Conservation (phyloP, 345 rosid genomes). For the Atalantia buxifolia region DNA sequence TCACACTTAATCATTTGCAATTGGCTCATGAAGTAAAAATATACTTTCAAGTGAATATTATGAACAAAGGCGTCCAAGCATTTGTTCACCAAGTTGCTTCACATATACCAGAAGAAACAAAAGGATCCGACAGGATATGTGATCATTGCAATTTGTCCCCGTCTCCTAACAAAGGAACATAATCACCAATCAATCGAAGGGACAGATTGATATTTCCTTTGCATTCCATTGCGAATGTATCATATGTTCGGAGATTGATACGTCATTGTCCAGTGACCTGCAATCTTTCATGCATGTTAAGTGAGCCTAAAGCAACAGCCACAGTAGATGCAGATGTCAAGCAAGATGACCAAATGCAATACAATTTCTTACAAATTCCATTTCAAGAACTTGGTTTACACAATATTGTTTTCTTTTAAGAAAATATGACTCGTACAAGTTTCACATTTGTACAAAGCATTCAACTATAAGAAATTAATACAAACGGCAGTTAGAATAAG, state of each 20-base stretch:
- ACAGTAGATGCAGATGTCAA: neutral
- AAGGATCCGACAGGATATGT: neutral
- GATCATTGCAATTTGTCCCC: neutral
- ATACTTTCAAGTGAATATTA: neutral
- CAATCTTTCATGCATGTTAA: neutral
- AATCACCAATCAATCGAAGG: neutral
- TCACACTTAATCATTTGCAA: neutral
- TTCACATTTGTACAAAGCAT: slow-evolving; percentile 35
- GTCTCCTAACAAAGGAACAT: neutral
- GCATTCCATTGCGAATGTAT: too few species aligned
- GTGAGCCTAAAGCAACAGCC: neutral
- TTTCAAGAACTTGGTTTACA: slow-evolving; percentile 29
- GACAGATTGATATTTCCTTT: neutral
- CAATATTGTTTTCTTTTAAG: slow-evolving; percentile 9
- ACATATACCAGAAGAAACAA: neutral
- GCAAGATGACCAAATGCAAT: neutral
- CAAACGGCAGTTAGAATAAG: slow-evolving; percentile 15
- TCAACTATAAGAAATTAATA: slow-evolving; percentile 11
- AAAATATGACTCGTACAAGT: slow-evolving; percentile 23
- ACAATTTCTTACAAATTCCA: slow-evolving; percentile 31
- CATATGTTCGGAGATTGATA: neutral
- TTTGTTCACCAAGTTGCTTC: neutral
- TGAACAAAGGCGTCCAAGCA: neutral
- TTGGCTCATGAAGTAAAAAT: neutral
- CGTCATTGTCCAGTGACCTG: neutral